Base-by-base conservation (phyloP, 192 early-diverging fungal species). In the Backusella circina region DNA sequence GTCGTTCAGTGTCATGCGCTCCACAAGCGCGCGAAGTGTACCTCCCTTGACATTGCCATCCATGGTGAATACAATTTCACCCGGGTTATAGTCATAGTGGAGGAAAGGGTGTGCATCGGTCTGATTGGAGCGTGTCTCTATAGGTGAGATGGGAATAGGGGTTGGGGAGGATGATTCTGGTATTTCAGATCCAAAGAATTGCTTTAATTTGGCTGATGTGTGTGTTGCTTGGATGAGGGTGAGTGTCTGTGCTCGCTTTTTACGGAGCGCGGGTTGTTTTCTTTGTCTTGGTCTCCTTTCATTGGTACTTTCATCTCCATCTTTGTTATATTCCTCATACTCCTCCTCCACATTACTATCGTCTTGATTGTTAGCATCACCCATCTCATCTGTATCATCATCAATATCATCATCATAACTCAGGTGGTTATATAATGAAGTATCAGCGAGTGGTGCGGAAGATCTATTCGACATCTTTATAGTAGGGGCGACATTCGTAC, bases 31-130 rank as follows among this genome's bases (percentile, higher is more conserved):
- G 7, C 79, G 74, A 39, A 98, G 86, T 15, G 95, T 98, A 37
- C 95, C 97, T 67, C 96, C 97, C 75, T 93, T 94, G 33, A 98
- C 95, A 73, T 90, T 85, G 5, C 93, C 93, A 71, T 98, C 97
- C 85, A 88, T 90, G 78, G 94, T 94, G 78, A 95, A 91, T 13
- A 93, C 77, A 51, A 98, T 86, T 7, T 95, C 95, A 23, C 89
- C 83, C 3, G 85, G 86, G 6, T 77, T 72, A 76, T 93, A 93
- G 71, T 97, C 95, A 71, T 94, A 90, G 70, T 84, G 80, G 50
- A 98, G 84, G 16, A 18, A 47, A 0, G 12, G 15, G 2, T 3
- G 12, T 7, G 12, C 5, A 13, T 47, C 37, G 6, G 28, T 7
- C 16, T 9, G 9, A 18, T 7, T 33, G 35, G 2, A 67, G 6